Evolutionary conservation across 371 early-diverging fungal species (phyloP).

Genomic region (Mucor circinelloides): DNA sequence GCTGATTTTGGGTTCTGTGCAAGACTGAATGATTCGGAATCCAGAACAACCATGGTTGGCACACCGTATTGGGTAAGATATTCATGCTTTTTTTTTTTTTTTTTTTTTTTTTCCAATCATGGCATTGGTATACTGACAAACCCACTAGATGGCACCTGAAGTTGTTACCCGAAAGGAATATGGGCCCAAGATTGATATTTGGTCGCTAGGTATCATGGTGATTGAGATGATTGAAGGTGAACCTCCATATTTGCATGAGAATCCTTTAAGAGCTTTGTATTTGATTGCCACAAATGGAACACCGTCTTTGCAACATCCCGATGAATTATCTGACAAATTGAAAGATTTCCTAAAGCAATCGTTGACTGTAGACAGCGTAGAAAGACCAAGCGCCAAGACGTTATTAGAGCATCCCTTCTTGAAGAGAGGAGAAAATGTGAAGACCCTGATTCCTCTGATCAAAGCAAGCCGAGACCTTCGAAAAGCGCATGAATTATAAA

Average conservation of each 20-base stretch:
- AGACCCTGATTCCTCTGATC: slow-evolving; percentile 86
- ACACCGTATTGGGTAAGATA: slow-evolving; percentile 76
- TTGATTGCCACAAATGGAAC: slow-evolving; percentile 90
- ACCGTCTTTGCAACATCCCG: slow-evolving; percentile 79
- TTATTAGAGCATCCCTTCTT: slow-evolving; percentile 82
- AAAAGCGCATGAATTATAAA: slow-evolving; percentile 23
- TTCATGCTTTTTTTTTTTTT: neutral
- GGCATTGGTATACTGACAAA: neutral
- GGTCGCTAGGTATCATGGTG: slow-evolving; percentile 92
- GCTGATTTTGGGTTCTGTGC: slow-evolving; percentile 93
- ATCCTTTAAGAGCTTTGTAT: slow-evolving; percentile 81
- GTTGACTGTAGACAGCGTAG: slow-evolving; percentile 69
- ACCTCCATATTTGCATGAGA: slow-evolving; percentile 88
- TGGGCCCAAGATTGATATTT: slow-evolving; percentile 88
- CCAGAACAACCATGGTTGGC: slow-evolving; percentile 83
- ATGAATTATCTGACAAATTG: slow-evolving; percentile 65
- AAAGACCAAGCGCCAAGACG: slow-evolving; percentile 33
- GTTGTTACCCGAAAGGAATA: slow-evolving; percentile 90
- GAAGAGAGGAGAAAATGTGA: slow-evolving; percentile 79
- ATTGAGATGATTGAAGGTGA: slow-evolving; percentile 85
- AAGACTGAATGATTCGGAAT: slow-evolving; percentile 68
- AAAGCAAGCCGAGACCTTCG: slow-evolving; percentile 77
- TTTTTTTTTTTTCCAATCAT: too few species aligned
- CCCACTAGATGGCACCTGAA: slow-evolving; percentile 81
- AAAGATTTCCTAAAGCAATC: slow-evolving; percentile 70